phyloP scores from a whole-genome alignment of 176 grass and related monocot species.

The Areca catechu region DNA sequence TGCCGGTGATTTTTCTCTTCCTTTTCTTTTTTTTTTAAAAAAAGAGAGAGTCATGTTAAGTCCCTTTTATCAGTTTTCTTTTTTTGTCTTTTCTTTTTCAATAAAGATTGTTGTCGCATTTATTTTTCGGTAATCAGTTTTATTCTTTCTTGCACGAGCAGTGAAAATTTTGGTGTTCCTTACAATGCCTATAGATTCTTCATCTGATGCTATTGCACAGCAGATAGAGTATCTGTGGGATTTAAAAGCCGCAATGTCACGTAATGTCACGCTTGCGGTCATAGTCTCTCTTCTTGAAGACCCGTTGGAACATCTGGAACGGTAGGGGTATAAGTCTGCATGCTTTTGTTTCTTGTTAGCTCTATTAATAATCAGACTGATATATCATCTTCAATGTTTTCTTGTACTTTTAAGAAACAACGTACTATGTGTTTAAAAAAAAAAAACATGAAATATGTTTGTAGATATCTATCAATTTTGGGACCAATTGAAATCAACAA shows the following conservation, averaged over 20 bases:
- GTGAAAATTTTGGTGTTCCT: constrained; percentile 98
- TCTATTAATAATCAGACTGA: too few species aligned
- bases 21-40: constrained; percentile 1
- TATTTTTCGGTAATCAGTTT: too few species aligned
- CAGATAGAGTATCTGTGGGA: constrained; percentile 95
- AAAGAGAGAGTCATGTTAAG: too few species aligned
- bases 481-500: too few species aligned
- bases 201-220: constrained; percentile 55
- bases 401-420: too few species aligned
- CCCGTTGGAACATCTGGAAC: constrained; percentile 76
- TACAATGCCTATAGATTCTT: constrained; percentile 77
- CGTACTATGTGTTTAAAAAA: too few species aligned
- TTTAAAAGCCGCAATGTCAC: constrained; percentile 60
- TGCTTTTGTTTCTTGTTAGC: too few species aligned
- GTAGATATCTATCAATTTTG: too few species aligned
- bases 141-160: constrained; percentile 12
- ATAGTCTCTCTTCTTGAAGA: constrained; percentile 89
- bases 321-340: constrained; percentile 23
- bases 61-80: not conserved
- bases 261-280: constrained; percentile 54
- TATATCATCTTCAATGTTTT: too few species aligned
- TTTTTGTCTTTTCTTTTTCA: not conserved
- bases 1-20: constrained; percentile 33
- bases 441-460: too few species aligned
- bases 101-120: too few species aligned